Evolutionary conservation across 768 basidiomycete species (phyloP), one percentile per base, ranked within the genome.

Genomic region (Multifurca ochricompacta): DNA sequence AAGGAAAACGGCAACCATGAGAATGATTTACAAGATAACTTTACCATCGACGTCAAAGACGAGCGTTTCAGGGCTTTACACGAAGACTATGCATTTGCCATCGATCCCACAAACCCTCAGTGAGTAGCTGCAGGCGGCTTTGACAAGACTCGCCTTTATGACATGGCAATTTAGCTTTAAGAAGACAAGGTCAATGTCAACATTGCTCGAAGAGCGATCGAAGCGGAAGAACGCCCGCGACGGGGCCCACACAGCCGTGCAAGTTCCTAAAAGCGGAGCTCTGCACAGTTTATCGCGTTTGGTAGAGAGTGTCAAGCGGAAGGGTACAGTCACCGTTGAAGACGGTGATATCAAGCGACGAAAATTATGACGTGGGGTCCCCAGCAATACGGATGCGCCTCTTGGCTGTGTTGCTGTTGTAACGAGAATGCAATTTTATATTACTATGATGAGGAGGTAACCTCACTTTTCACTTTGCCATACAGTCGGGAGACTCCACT

Each of bases 101-200:
- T 99, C 60, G 96, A 99, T 68, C 95, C 96, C 18, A 88, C 81
- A 49, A 89, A 97, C 70, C 92, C 95, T 66, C 89, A 84, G 95
- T 96, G 65, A 60, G 92, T 77, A 11, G 1, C 23, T 4, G 28
- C n/a, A 30, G 19, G 21, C 23, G 43, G 45, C 28, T 13, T 11
- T 14, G 46, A 13, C 21, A 9, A 11, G n/a, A 18, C 51, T 9
- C 18, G 18, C n/a, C n/a, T n/a, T 2, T 30, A 3, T 53, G 32
- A 54, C 53, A 53, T 50, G 60, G 19, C 59, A 27, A 54, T 48
- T 21, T 25, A 97, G 93, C 52, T 98, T 87, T 74, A 91, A 87
- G 68, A 92, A 87, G 74, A 94, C 95, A 1, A 90, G 87, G 69
- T 82, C 82, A 46, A 99, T 98, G 95, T 66, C 78, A 8, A 80